Base-by-base conservation (phyloP, 2,329 filamentous ascomycete species). In the Orbilia quercus region DNA sequence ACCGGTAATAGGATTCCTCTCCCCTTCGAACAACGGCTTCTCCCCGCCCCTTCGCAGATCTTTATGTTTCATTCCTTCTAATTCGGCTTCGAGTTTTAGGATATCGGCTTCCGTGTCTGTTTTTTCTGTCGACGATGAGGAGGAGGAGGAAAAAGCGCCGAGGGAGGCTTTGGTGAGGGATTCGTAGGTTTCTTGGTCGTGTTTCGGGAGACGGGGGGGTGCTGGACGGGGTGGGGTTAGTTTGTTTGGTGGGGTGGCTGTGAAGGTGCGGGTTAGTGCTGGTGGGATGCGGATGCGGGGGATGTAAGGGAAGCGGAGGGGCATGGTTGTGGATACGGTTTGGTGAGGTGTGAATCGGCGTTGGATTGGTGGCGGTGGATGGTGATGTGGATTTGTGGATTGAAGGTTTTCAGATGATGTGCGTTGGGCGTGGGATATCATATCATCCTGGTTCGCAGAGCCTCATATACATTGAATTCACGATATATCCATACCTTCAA, bases 111-210 rank as follows among this genome's bases (percentile, higher is more conserved):
- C 53, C 31, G 76, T 73, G 58, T 31, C 47, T 22, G 7, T 22
- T 18, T 73, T 57, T 1, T 74, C 58, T n/a, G 55, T 77, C 75
- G 31, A 12, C 2, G 36, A 53, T 16, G 78, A 70, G 0, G 79
- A 71, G 4, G 23, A 85, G 6, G 42, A 95, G 82, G 83, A 95
- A 82, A 87, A 97, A 75, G 82, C 95, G 75, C 85, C 91, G 76
- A 87, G 96, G 76, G 83, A 96, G 79, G 85, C 84, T 77, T 87
- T 87, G 80, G 97, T 92, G 2, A 98, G 89, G 44, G 88, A 86
- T 82, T 97, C 93, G 80, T 95, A 96, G 76, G 96, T 87, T 80
- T 92, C 91, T 83, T 97, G 93, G 77, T 96, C 89, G 81, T 91
- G 88, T 78, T 92, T 88, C 5, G 94, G 92, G 9, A 98, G 91